Evolutionary conservation across 1,139 yeast genomes (phyloP).

Genomic region (Magnusiomyces sp.): DNA sequence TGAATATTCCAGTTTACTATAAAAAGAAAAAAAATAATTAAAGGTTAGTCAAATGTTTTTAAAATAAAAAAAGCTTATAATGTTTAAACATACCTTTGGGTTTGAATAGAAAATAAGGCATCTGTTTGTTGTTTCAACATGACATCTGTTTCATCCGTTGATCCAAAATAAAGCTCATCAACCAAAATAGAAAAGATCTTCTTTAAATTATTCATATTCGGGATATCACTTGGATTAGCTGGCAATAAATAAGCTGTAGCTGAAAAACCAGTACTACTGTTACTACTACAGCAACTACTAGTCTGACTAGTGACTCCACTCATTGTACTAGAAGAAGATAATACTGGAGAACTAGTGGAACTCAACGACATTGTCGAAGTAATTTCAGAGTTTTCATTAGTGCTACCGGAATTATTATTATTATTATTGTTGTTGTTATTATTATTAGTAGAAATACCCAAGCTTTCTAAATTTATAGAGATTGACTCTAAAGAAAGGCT

Average conservation of each 20-base stretch:
- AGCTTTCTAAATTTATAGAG: background rate
- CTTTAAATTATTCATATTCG: background rate
- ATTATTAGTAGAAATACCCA: background rate
- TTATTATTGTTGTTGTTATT: background rate
- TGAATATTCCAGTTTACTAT: constrained; percentile 1
- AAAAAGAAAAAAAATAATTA: background rate
- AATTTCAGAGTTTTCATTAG: background rate
- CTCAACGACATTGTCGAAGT: background rate
- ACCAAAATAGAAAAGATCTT: background rate
- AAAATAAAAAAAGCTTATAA: background rate
- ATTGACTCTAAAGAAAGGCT: constrained; percentile 1
- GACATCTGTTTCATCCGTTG: constrained; percentile 1
- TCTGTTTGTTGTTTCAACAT: constrained; percentile 4
- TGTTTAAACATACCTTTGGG: constrained; percentile 1
- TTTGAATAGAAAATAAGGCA: background rate
- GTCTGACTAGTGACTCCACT: background rate
- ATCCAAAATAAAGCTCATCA: constrained; percentile 2
- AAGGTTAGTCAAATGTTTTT: background rate
- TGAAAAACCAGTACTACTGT: too few relatives aligned
- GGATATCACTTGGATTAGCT: background rate
- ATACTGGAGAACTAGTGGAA: background rate
- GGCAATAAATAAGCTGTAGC: background rate
- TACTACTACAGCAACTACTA: background rate
- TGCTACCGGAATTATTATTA: background rate
- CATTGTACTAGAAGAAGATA: constrained; percentile 1